Evolutionary conservation across 108 stramenopile species (phyloP).

Genomic region (Conticribra weissflogii): DNA sequence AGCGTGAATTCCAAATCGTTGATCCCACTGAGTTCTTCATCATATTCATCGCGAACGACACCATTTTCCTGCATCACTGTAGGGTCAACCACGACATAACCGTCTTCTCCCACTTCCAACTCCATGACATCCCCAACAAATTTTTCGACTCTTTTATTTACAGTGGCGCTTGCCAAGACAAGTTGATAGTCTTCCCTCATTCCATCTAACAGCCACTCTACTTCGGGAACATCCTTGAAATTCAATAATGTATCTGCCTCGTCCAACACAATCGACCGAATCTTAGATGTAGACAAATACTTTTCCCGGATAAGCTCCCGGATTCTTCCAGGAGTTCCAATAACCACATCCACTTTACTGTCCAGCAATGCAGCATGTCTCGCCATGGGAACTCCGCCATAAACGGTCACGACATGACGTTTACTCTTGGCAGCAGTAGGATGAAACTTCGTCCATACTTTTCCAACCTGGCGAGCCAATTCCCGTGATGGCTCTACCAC

Average conservation of each 20-base stretch:
- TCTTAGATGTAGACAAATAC: slow-evolving; percentile 28
- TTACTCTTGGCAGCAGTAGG: slow-evolving; percentile 35
- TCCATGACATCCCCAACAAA: slow-evolving; percentile 59
- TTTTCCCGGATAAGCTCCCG: slow-evolving; percentile 55
- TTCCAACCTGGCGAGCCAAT: slow-evolving; percentile 51
- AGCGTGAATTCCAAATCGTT: background rate
- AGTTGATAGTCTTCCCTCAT: slow-evolving; percentile 63
- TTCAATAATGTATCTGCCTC: slow-evolving; percentile 56
- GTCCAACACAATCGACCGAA: slow-evolving; percentile 51
- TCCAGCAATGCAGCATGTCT: slow-evolving; percentile 45
- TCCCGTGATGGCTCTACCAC: slow-evolving; percentile 57
- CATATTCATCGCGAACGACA: background rate
- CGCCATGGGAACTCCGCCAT: slow-evolving; percentile 56
- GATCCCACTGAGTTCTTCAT: background rate
- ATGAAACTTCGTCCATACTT: slow-evolving; percentile 47
- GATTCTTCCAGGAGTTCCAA: slow-evolving; percentile 60
- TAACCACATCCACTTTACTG: slow-evolving; percentile 55
- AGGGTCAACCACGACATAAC: slow-evolving; percentile 39
- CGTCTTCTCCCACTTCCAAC: slow-evolving; percentile 46
- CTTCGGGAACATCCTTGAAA: slow-evolving; percentile 51
- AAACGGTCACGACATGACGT: slow-evolving; percentile 48
- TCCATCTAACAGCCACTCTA: slow-evolving; percentile 46
- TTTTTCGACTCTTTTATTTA: slow-evolving; percentile 46
- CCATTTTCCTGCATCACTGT: background rate
- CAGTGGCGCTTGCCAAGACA: slow-evolving; percentile 54